Conservation (phyloP, 2,329 filamentous ascomycete species). For the Colletotrichum lupini region DNA sequence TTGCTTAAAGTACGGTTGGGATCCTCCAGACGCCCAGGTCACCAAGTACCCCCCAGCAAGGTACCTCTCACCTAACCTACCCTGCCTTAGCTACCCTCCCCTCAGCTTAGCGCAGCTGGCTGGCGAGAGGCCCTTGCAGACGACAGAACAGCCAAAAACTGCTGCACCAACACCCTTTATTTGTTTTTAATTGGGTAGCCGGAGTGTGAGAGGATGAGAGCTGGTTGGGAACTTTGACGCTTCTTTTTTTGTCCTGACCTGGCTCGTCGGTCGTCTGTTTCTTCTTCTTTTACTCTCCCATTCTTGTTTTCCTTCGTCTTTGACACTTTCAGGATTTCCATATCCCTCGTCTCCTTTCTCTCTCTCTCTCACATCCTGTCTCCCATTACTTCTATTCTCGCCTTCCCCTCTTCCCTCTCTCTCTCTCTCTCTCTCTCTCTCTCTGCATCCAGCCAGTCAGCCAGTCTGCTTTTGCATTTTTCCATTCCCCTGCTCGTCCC, state of each 20-base stretch:
- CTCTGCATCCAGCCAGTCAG: neutral
- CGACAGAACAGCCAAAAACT: constrained; percentile 25
- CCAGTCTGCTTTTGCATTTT: constrained; percentile 24
- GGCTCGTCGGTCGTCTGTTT: constrained; percentile 1
- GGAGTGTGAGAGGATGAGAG: neutral
- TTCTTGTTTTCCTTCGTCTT: neutral
- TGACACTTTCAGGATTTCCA: neutral
- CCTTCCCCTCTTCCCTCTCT: neutral
- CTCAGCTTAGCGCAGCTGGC: constrained; percentile 18
- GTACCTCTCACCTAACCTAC: neutral
- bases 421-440: neutral
- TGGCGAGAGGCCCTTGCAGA: constrained; percentile 32
- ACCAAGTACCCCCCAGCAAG: neutral
- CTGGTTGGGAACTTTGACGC: constrained; percentile 2
- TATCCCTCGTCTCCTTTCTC: neutral
- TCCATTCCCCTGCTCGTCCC: constrained; percentile 20
- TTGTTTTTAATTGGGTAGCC: constrained; percentile 2
- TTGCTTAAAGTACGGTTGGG: neutral
- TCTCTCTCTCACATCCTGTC: neutral
- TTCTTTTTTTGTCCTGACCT: neutral
- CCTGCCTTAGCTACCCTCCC: neutral
- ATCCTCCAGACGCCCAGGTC: neutral
- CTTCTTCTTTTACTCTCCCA: neutral
- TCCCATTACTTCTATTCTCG: neutral
- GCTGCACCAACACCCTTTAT: constrained; percentile 1